Conservation (phyloP, 2,329 filamentous ascomycete genomes). For the Ceratocystis smalleyi region DNA sequence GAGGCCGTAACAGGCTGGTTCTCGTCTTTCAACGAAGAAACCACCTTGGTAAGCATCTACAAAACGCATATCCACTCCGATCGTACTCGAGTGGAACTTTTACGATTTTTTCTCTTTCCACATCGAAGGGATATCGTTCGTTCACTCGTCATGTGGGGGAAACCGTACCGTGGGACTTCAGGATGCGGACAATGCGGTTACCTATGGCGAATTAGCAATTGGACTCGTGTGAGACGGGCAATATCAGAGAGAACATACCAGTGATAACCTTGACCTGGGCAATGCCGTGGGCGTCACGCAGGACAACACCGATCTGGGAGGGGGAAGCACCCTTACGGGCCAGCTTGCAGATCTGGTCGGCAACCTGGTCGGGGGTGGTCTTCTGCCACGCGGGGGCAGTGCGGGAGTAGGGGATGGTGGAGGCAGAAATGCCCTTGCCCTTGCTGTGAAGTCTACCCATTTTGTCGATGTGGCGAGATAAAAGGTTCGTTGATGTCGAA, state of each 20-base stretch:
- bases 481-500: conserved; percentile 16
- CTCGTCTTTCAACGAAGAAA: conserved; percentile 13
- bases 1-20: conserved; percentile 43
- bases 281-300: conserved; percentile 95
- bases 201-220: conserved; percentile 42
- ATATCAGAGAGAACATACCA: conserved; percentile 44
- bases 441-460: conserved; percentile 99
- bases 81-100: conserved; percentile 12
- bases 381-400: conserved; percentile 89
- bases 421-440: conserved; percentile 96
- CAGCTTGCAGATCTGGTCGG: conserved; percentile 98
- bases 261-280: conserved; percentile 96
- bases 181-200: conserved; percentile 99
- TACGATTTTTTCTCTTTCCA: not conserved
- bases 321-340: conserved; percentile 97
- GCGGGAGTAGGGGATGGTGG: conserved; percentile 93
- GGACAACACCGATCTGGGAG: conserved; percentile 94
- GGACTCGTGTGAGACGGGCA: not conserved
- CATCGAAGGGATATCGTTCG: conserved; percentile 22
- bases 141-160: conserved; percentile 22
- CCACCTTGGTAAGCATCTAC: conserved; percentile 16
- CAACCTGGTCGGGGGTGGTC: conserved; percentile 95
- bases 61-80: conserved; percentile 11
- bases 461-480: conserved; percentile 33
- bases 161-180: conserved; percentile 90